phyloP scores from a whole-genome alignment of 73 alveolate species.

The Paramecium sonneborni region DNA sequence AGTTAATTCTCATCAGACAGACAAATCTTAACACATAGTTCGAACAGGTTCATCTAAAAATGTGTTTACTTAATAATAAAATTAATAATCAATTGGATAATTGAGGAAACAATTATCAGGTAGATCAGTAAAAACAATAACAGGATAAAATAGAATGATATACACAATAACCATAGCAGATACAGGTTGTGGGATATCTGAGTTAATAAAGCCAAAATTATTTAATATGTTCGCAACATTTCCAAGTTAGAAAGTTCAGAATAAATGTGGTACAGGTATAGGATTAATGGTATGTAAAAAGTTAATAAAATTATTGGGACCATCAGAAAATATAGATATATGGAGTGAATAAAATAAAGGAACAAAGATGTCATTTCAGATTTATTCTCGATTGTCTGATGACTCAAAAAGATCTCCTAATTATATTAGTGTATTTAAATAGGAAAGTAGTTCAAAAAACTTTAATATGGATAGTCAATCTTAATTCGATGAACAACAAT shows the following conservation, averaged over 20 bases:
- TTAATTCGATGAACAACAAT: not conserved
- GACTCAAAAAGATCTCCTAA: conserved; percentile 30
- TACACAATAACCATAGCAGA: conserved; percentile 54
- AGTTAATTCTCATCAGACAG: not conserved
- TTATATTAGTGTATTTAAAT: conserved; percentile 45
- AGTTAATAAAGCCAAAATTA: conserved; percentile 56
- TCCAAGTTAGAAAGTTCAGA: not conserved
- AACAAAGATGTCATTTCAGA: conserved; percentile 52
- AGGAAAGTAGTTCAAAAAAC: conserved; percentile 21
- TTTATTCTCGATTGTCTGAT: conserved; percentile 33
- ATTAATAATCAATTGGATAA: not conserved
- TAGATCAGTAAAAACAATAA: not conserved
- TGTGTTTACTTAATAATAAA: not conserved
- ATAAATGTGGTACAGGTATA: conserved; percentile 60
- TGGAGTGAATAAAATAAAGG: conserved; percentile 62
- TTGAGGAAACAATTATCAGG: conserved; percentile 31
- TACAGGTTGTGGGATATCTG: conserved; percentile 66
- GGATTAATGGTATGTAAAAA: conserved; percentile 64
- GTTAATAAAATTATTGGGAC: conserved; percentile 54
- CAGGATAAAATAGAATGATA: not conserved
- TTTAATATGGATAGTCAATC: not conserved
- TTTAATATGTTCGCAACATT: conserved; percentile 63
- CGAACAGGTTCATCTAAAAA: conserved; percentile 21
- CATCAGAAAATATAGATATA: conserved; percentile 28
- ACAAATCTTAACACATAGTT: not conserved